A percentile compares a stretch with the other conserved stretches of the same genome.
Conservation (phyloP, 345 rosid species). For the Gossypium mustelinum region DNA sequence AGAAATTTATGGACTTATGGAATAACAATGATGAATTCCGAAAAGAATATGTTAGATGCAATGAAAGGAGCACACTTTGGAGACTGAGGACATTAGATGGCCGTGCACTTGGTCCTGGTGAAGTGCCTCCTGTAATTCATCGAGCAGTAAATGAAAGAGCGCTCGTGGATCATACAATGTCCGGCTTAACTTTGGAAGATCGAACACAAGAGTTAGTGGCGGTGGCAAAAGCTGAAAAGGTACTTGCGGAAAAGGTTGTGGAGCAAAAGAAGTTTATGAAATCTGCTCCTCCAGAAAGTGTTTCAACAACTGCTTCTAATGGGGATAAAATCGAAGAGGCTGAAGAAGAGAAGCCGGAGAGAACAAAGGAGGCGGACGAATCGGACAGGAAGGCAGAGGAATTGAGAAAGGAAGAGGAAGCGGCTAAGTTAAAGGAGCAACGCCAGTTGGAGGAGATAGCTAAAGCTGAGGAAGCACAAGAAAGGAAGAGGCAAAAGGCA, state of each 20-base stretch:
- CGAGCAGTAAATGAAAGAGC: background rate
- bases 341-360: slow-evolving; percentile 45
- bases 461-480: background rate
- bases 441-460: background rate
- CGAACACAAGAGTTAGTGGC: slow-evolving; percentile 26
- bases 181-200: slow-evolving; percentile 25
- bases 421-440: background rate
- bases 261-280: slow-evolving; percentile 34
- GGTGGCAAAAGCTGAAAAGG: background rate
- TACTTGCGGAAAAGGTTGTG: background rate
- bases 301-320: slow-evolving; percentile 27
- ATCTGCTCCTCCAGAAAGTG: slow-evolving; percentile 28
- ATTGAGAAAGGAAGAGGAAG: background rate
- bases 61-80: too few relatives aligned
- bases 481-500: background rate
- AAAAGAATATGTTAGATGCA: too few relatives aligned
- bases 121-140: slow-evolving; percentile 22
- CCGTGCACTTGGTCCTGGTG: too few relatives aligned
- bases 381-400: background rate
- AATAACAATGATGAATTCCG: too few relatives aligned
- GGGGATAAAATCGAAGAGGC: slow-evolving; percentile 39
- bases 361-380: slow-evolving; percentile 45
- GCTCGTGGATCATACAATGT: slow-evolving; percentile 26
- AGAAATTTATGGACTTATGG: too few relatives aligned
- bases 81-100: too few relatives aligned